phyloP scores from a whole-genome alignment of 768 basidiomycete species.

The Fistulinella prunicolor region DNA sequence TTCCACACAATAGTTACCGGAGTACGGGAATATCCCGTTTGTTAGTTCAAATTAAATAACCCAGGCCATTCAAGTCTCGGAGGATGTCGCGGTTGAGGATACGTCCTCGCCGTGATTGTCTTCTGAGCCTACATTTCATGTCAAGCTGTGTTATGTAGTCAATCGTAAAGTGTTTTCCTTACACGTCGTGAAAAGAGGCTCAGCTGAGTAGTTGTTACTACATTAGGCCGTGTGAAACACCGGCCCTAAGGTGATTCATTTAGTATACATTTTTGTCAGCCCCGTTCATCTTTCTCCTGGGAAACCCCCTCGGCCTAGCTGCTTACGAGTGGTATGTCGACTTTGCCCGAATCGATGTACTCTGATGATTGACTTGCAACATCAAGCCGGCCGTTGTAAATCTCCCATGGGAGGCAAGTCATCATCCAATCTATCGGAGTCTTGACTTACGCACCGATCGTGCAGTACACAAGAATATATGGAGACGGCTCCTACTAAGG shows the following conservation, averaged over 20 bases:
- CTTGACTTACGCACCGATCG: neutral
- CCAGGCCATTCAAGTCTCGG: slow-evolving; percentile 35
- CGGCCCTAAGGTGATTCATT: slow-evolving; percentile 27
- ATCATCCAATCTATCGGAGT: too few relatives aligned
- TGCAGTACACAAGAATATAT: slow-evolving; percentile 7
- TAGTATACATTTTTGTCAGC: slow-evolving; percentile 10
- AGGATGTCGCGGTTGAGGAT: slow-evolving; percentile 10
- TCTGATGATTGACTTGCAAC: slow-evolving; percentile 2
- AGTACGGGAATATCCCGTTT: slow-evolving; percentile 26
- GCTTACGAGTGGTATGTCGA: slow-evolving; percentile 7
- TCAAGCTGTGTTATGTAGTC: slow-evolving; percentile 34
- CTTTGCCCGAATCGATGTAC: neutral
- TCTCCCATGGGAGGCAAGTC: slow-evolving; percentile 4
- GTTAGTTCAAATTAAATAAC: slow-evolving; percentile 36
- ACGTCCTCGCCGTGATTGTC: slow-evolving; percentile 1
- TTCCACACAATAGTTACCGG: slow-evolving; percentile 18
- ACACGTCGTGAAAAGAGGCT: neutral
- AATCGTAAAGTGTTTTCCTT: slow-evolving; percentile 1
- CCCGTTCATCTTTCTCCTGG: slow-evolving; percentile 7
- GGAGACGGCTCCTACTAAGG: slow-evolving; percentile 1
- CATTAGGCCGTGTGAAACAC: slow-evolving; percentile 23
- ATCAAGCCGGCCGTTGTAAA: slow-evolving; percentile 21
- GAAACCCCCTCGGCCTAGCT: slow-evolving; percentile 35
- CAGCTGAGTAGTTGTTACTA: slow-evolving; percentile 6
- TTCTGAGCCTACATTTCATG: slow-evolving; percentile 33